A percentile compares a stretch with the other conserved stretches of the same genome.
Evolutionary conservation across 2,329 filamentous ascomycete genomes (phyloP).

Genomic region (Colletotrichum sp.): DNA sequence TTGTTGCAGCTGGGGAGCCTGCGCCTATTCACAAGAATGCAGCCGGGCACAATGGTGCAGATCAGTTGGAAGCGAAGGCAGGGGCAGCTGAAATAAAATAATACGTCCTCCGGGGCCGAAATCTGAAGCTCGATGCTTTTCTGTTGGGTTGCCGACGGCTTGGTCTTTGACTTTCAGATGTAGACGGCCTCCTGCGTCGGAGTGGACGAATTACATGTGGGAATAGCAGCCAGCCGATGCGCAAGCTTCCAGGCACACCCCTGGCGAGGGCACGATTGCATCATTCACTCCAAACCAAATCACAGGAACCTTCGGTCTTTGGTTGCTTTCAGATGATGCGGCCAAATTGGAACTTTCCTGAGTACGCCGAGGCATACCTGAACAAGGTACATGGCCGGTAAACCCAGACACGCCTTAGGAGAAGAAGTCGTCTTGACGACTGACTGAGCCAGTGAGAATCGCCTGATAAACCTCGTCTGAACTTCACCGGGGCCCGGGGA

Average conservation of each 20-base stretch:
- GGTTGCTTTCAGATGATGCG: neutral
- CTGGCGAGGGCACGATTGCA: neutral
- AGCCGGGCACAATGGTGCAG: accelerated
- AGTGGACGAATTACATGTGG: neutral
- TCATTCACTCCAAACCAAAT: neutral
- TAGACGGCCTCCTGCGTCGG: neutral
- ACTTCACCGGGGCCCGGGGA: neutral
- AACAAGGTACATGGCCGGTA: neutral
- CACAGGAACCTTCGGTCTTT: neutral
- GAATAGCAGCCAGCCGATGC: neutral
- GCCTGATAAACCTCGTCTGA: neutral
- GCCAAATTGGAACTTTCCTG: neutral
- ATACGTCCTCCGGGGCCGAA: neutral
- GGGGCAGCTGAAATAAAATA: neutral
- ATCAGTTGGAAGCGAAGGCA: neutral
- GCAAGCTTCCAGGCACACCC: neutral
- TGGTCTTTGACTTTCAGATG: neutral
- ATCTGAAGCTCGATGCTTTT: neutral
- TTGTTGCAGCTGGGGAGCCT: neutral
- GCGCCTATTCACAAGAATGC: neutral
- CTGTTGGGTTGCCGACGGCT: neutral
- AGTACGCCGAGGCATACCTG: neutral
- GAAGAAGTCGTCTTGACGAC: neutral
- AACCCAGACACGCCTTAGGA: neutral
- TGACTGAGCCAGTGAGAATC: neutral